A percentile compares a stretch with the other conserved stretches of the same genome.
phyloP scores from a whole-genome alignment of 148 eudicot genomes.

The Selenicereus undatus region DNA sequence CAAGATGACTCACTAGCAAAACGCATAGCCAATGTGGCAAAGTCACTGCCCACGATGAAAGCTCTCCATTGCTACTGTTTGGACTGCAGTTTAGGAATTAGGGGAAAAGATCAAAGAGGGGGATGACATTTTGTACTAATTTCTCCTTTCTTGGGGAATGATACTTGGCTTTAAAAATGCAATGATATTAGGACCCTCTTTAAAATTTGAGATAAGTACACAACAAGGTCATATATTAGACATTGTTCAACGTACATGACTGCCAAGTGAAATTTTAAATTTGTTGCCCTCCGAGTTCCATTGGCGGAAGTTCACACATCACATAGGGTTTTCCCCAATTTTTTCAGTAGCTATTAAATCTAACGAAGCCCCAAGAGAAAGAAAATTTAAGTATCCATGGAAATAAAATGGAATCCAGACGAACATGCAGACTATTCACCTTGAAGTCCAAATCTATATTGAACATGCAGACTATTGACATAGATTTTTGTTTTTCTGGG shows the following conservation, averaged over 20 bases:
- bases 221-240: no score
- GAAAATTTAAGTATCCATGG: no score
- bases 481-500: not conserved
- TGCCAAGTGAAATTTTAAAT: not conserved
- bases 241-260: not conserved
- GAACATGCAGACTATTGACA: not conserved
- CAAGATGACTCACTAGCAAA: not conserved
- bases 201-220: not conserved
- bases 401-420: not conserved
- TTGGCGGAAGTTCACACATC: not conserved
- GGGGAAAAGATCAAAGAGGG: not conserved
- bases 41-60: not conserved
- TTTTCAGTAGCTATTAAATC: not conserved
- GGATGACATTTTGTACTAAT: no score
- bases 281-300: not conserved
- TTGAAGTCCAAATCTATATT: no score
- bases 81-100: not conserved
- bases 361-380: not conserved
- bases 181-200: not conserved
- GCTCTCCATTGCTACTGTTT: not conserved
- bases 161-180: not conserved
- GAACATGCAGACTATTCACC: not conserved
- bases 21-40: not conserved
- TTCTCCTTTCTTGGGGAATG: no score
- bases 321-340: not conserved